Conservation (phyloP, 139 green algal genomes). For the Zygnema cylindricum region DNA sequence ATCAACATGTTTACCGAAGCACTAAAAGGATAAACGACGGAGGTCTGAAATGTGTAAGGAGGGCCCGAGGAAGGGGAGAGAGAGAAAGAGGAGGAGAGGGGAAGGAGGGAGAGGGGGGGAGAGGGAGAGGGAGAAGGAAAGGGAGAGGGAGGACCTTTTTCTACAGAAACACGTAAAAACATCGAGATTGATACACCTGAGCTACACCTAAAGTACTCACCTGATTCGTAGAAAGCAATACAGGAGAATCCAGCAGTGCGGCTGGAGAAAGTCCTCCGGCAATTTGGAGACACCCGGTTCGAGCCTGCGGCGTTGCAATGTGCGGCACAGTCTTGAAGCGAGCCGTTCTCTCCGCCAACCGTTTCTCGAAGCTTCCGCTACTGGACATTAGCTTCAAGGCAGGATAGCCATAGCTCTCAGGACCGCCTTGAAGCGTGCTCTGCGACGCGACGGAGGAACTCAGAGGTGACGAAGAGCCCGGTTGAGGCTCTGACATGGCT, state of each 20-base stretch:
- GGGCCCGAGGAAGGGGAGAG: no score
- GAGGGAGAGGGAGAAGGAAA: no score
- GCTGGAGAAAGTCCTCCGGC: neutral
- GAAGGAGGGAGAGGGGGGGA: no score
- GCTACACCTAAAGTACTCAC: constrained; percentile 17
- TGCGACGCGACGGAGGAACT: neutral
- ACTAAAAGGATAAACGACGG: no score
- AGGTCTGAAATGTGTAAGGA: no score
- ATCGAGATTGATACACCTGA: no score
- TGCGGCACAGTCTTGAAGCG: constrained; percentile 3
- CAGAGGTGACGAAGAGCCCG: neutral
- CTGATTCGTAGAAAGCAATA: constrained; percentile 18
- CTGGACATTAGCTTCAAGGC: neutral
- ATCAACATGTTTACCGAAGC: no score
- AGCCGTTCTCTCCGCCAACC: neutral
- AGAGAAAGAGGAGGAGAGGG: no score
- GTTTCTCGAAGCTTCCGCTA: neutral
- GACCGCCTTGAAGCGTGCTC: neutral
- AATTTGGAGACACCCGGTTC: neutral
- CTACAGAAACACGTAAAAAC: no score
- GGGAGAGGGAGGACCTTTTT: no score
- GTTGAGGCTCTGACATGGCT: no score
- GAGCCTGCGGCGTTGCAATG: neutral
- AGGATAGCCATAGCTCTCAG: neutral
- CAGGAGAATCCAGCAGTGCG: constrained; percentile 23